Conservation (phyloP, 495 filamentous ascomycete genomes). For the Elaphomyces granulatus region DNA sequence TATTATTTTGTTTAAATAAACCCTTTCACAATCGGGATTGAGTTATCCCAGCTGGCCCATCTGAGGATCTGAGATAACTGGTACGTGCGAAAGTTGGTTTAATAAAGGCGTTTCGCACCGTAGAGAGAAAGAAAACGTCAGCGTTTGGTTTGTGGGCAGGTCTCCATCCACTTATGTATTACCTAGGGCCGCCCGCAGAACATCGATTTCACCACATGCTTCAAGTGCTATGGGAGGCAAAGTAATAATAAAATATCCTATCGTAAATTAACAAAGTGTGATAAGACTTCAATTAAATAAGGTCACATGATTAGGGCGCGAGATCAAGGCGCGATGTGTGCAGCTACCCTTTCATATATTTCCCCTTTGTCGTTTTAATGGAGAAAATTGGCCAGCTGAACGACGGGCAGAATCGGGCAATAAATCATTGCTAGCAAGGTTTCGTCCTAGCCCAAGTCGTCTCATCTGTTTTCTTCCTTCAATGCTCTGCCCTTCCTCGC, state of each 20-base stretch:
- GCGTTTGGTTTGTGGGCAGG: no score
- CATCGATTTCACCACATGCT: not conserved
- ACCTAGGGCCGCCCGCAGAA: not conserved
- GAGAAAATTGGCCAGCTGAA: constrained; percentile 46
- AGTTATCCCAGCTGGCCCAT: no score
- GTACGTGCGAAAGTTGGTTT: not conserved
- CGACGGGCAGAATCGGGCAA: not conserved
- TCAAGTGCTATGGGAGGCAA: not conserved
- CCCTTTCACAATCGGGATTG: no score
- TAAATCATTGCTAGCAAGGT: constrained; percentile 1
- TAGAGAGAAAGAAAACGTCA: not conserved
- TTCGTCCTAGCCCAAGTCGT: constrained; percentile 11
- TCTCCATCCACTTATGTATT: no score
- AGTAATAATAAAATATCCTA: no score
- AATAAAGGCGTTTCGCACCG: not conserved
- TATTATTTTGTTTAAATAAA: no score
- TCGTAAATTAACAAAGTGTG: no score
- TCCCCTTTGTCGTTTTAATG: constrained; percentile 66
- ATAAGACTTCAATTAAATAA: no score
- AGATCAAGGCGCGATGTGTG: no score
- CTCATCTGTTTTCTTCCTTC: constrained; percentile 17
- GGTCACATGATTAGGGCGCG: no score
- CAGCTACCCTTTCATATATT: constrained; percentile 10
- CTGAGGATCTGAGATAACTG: no score
- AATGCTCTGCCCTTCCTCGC: constrained; percentile 53